Base-by-base conservation (phyloP, 1,284 basidiomycete genomes). In the Tetrapyrgos nigripes region DNA sequence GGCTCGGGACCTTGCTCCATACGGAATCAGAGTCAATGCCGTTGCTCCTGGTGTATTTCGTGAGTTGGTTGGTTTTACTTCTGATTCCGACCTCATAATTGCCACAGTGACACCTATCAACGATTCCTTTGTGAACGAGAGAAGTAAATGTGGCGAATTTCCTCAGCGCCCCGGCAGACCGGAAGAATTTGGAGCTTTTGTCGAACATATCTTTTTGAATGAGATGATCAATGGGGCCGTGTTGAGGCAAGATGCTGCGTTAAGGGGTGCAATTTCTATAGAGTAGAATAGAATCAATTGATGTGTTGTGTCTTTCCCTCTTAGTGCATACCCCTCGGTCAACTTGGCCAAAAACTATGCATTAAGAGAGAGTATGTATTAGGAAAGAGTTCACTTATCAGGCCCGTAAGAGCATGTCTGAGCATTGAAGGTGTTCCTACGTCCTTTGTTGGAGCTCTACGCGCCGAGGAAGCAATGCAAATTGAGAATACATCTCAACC, bases 1-100 rank as follows among this genome's bases (percentile, higher is more conserved):
- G 50, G 31, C 50, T 37, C 62, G 9, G 5, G 50, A 52, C 23
- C 50, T 33, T 14, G 43, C 35, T 55, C 27, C 50, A 27, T 43
- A 46, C 43, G 24, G 53, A 28, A 46, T 33, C 21, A 10, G 50
- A 33, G 50, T 52, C 27, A 52, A 50, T 23, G 47, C 47, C 23
- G 19, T 50, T 26, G 47, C 47, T 9, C 47, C 47, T 8, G 47
- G 47, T 27, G 47, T 50, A 17, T 50, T 50, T 19, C 27, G 47
- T 50, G 19, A 5, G 47, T 29, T 29, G 9, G 6, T 9, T 24
- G 10, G 17, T 13, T 29, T 8, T 8, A 11, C 17, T 26, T 26
- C 11, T 50, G 23, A 29, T 50, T 29, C n/a, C n/a, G n/a, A n/a
- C n/a, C n/a, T n/a, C n/a, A n/a, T n/a, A n/a, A n/a, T n/a, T n/a